Evolutionary conservation across 164 flowering plant species (phyloP), one percentile per base, ranked within the genome.

Genomic region (Annona cherimola): DNA sequence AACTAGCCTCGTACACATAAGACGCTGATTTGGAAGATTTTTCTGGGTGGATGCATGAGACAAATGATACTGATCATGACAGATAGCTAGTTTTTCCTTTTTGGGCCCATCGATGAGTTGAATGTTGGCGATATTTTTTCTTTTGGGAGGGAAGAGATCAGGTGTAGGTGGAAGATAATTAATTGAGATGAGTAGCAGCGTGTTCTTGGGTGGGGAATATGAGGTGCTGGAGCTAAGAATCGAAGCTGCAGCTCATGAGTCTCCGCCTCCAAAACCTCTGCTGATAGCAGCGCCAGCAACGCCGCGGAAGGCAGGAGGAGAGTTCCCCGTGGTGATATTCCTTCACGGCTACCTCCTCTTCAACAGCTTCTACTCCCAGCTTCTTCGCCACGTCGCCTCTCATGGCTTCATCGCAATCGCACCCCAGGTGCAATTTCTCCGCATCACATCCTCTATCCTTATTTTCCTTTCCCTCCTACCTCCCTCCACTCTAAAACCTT

Each of bases 321-420:
- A 83, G 18, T 89, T 74, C 75, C 91, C 97, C 3, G 69, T 90
- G 19, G 70, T 92, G 2, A 8, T 94, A 18, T 79, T 94, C 71
- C 86, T 92, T 60, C 98, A 92, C 77, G 97, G 98, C 45, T 94
- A 81, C 75, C 86, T 89, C 66, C 86, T 88, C 71, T 70, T 45
- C 82, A 92, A 94, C 76, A 85, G 88, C 39, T 90, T 89, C 82
- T 92, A 92, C 82, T 87, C 97, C 65, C 93, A 89, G 82, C 92
- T 94, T 44, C 77, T 94, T 72, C 85, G 73, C 4, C 97, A 85
- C 71, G 71, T 94, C 35, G 89, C 97, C 73, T 94, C 98, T 20
- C 96, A 94, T 79, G 98, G 96, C 45, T 92, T 89, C 89, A 86
- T 92, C 19, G 90, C 87, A 39, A 61, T 94, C n/a, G 97, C 96